Evolutionary conservation across 2,329 filamentous ascomycete genomes (phyloP).

Genomic region (Ophiostoma triangulosporum): DNA sequence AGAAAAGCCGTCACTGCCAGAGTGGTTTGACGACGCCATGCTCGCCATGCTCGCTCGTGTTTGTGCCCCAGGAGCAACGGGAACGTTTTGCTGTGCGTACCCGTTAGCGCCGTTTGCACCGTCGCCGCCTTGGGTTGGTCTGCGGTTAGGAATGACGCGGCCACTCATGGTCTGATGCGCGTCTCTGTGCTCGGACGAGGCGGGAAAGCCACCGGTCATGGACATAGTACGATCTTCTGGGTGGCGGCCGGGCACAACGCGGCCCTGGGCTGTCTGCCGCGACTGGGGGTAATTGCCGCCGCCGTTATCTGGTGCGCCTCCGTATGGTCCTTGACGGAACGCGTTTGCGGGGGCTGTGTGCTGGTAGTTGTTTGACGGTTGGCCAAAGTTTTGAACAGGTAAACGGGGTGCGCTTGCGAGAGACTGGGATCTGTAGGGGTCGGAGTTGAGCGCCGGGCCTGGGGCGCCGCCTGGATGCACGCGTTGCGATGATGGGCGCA

Average conservation of each 20-base stretch:
- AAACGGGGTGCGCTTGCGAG: conserved; percentile 59
- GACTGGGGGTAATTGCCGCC: conserved; percentile 37
- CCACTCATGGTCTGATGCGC: conserved; percentile 90
- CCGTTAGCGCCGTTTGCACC: conserved; percentile 20
- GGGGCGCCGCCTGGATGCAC: conserved; percentile 20
- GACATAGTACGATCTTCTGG: conserved; percentile 86
- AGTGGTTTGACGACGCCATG: conserved; percentile 8
- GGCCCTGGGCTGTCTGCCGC: conserved; percentile 78
- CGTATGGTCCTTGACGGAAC: conserved; percentile 54
- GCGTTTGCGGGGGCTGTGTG: conserved; percentile 57
- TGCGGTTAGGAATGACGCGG: conserved; percentile 71
- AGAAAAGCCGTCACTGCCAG: conserved; percentile 18
- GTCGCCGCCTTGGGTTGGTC: conserved; percentile 17
- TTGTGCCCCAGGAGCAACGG: conserved; percentile 29
- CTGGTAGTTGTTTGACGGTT: conserved; percentile 46
- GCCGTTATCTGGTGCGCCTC: conserved; percentile 33
- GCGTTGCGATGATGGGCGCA: conserved; percentile 38
- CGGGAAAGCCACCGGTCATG: conserved; percentile 66
- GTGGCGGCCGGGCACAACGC: conserved; percentile 79
- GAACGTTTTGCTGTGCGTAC: conserved; percentile 22
- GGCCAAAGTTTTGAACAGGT: conserved; percentile 45
- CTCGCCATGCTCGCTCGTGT: conserved; percentile 39
- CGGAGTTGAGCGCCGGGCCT: conserved; percentile 61
- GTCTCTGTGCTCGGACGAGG: conserved; percentile 56
- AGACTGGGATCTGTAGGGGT: conserved; percentile 85